Percentiles rank a stretch among this genome's conserved stretches.
Conservation (phyloP, 768 basidiomycete genomes). For the button mushroom (Agaricus bisporus) region DNA sequence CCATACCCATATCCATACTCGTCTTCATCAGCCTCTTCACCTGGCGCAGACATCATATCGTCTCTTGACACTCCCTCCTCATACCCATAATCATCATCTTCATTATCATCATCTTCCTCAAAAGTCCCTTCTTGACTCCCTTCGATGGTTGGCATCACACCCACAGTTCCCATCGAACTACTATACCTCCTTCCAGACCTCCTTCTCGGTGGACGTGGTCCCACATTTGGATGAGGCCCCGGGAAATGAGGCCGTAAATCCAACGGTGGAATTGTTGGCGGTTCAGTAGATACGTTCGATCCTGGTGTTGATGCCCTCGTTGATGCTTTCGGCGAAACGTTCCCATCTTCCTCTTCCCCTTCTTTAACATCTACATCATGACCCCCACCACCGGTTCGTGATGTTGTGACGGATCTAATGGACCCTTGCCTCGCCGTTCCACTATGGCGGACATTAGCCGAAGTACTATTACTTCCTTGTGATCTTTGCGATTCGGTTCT, state of each 20-base stretch:
- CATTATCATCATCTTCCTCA: conserved; percentile 14
- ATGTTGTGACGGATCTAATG: neutral
- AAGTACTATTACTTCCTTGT: conserved; percentile 33
- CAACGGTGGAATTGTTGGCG: conserved; percentile 53
- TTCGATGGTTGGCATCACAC: conserved; percentile 34
- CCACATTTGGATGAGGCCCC: conserved; percentile 28
- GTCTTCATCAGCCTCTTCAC: conserved; percentile 24
- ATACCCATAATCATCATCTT: conserved; percentile 15
- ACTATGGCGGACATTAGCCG: conserved; percentile 36
- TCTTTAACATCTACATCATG: neutral
- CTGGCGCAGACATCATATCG: conserved; percentile 15
- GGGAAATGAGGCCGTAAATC: conserved; percentile 53
- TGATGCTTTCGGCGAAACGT: neutral
- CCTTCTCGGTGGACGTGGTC: conserved; percentile 15
- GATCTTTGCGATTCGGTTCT: conserved; percentile 60
- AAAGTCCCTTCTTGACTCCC: conserved; percentile 31
- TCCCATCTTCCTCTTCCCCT: neutral
- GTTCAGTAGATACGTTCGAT: neutral
- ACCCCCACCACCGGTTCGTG: neutral
- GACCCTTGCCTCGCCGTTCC: neutral
- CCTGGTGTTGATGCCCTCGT: neutral
- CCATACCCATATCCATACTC: conserved; percentile 25
- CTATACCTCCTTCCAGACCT: conserved; percentile 13
- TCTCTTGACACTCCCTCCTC: conserved; percentile 15
- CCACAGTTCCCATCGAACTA: conserved; percentile 5